phyloP scores from a whole-genome alignment of 306 rosid genomes.

The Quercus rubra region DNA sequence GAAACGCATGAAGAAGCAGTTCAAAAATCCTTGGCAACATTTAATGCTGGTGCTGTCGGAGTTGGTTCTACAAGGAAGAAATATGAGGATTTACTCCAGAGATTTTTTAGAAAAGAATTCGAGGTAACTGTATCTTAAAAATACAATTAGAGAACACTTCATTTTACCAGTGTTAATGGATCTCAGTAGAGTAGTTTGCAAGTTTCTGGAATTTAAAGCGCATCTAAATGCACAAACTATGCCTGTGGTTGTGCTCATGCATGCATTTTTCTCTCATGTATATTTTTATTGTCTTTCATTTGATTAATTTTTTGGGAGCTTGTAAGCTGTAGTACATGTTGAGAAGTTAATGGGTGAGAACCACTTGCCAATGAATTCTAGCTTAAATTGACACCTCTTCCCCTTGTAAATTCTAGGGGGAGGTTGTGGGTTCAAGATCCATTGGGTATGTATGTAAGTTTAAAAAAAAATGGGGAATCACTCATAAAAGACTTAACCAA shows the following conservation, averaged over 20 bases:
- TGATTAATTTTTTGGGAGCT: background rate
- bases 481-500: background rate
- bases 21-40: conserved; percentile 67
- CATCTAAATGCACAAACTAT: background rate
- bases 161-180: background rate
- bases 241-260: background rate
- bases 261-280: background rate
- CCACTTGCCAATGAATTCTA: no score
- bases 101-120: conserved; percentile 67
- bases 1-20: conserved; percentile 92
- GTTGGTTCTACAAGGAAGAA: conserved; percentile 81
- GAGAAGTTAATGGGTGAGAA: background rate
- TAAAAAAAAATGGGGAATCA: background rate
- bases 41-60: conserved; percentile 80
- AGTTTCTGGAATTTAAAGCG: background rate
- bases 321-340: background rate
- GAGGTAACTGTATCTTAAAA: conserved; percentile 54
- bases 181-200: background rate
- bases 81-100: conserved; percentile 69
- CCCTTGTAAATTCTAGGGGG: no score
- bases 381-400: no score
- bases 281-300: background rate
- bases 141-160: background rate
- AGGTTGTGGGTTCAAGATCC: no score
- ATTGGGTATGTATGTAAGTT: no score